Evolutionary conservation across 352 stramenopile species (phyloP).

Genomic region (Phytopythium aichiense): DNA sequence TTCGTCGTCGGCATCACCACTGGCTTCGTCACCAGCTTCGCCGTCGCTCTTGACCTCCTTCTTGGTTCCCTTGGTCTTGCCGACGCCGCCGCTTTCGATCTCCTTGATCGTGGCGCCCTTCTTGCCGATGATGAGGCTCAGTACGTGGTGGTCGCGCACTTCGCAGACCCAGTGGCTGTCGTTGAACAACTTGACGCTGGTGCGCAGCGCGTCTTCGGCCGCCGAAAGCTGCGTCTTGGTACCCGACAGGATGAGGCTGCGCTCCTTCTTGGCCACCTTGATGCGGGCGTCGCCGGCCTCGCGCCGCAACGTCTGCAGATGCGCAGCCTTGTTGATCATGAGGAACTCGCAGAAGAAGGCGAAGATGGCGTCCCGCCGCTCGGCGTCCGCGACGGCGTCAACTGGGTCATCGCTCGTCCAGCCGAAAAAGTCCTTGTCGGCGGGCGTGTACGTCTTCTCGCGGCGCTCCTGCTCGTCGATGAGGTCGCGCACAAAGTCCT

Average conservation of each 20-base stretch:
- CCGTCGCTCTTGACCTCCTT: not conserved
- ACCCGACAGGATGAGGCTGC: constrained; percentile 54
- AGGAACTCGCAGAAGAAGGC: constrained; percentile 77
- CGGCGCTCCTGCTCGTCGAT: constrained; percentile 60
- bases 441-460: constrained; percentile 46
- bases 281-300: constrained; percentile 58
- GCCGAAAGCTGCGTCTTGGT: constrained; percentile 63
- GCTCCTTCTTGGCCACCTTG: constrained; percentile 66
- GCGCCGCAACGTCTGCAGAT: constrained; percentile 57
- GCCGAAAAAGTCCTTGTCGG: constrained; percentile 39
- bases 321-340: constrained; percentile 68
- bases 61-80: not conserved
- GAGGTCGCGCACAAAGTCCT: constrained; percentile 55
- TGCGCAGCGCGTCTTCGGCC: constrained; percentile 56
- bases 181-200: constrained; percentile 54
- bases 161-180: constrained; percentile 54
- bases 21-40: not conserved
- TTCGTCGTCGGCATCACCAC: not conserved
- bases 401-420: constrained; percentile 4
- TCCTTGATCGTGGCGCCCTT: constrained; percentile 78
- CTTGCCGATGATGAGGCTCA: constrained; percentile 82
- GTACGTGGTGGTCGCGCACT: constrained; percentile 46
- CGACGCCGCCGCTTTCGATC: constrained; percentile 21
- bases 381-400: constrained; percentile 4
- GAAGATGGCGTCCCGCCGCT: constrained; percentile 49